Base-by-base conservation (phyloP, 495 filamentous ascomycete genomes). In the Neurospora sp. region DNA sequence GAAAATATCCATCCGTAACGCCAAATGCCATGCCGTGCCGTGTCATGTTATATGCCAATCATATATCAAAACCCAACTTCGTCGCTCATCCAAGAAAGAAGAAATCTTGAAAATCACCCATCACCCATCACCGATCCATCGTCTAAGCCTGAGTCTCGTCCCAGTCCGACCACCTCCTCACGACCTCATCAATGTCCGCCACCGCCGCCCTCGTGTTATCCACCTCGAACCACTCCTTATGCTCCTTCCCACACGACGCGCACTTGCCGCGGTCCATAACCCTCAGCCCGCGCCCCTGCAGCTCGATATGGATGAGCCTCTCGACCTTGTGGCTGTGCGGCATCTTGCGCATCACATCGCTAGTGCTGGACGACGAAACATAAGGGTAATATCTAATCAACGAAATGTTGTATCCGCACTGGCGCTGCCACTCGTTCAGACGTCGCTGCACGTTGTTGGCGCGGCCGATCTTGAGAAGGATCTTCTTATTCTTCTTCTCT, bases 221-320 rank as follows among this genome's bases (percentile, higher is more conserved):
- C 8, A 98, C 89, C 81, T 96, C 94, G 81, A 99, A 98, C 96
- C 96, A 99, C 81, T 99, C 96, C 44, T 90, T 85, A 82, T 99
- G 96, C 76, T 92, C 91, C 81, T 90, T 93, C 12, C 94, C 94
- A 79, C 96, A 99, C 9, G 88, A 88, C 9, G 83, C 81, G 79
- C 96, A 99, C 62, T 86, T 86, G 39, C 79, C 84, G 31, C 78
- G 81, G 16, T 85, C 83, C 9, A 80, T 81, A 20, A 90, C 88
- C 74, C 89, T 86, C 11, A 93, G 83, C 18, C 91, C 88, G 71
- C 88, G 84, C 39, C 91, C 91, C 6, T 84, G 85, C 37, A 99
- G 86, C 84, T 99, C 96, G 31, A 98, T 81, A 79, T 99, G 96
- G 72, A 98, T 94, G 69, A 99, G 82, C 6, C 92, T 84, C 83